Evolutionary conservation across 768 basidiomycete genomes (phyloP).

Genomic region (Pleurotus ostreatus): DNA sequence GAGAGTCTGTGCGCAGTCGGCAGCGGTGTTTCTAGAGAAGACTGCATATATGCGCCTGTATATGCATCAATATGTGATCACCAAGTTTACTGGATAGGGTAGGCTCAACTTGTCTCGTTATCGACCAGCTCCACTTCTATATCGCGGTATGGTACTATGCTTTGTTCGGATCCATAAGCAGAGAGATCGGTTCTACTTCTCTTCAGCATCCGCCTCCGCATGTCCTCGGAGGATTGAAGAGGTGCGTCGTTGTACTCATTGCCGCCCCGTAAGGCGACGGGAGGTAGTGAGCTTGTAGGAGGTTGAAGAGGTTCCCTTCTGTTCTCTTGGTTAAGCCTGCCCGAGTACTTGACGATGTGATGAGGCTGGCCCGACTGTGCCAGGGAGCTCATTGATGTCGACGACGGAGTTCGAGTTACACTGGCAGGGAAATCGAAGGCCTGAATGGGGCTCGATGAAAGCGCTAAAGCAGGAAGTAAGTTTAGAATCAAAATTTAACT

Average conservation of each 20-base stretch:
- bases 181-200: not conserved
- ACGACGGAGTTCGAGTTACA: no score
- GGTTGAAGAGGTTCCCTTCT: no score
- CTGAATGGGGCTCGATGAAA: no score
- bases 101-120: not conserved
- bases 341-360: no score
- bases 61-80: not conserved
- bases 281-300: no score
- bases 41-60: not conserved
- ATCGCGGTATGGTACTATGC: not conserved
- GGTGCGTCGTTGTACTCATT: not conserved
- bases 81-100: not conserved
- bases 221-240: not conserved
- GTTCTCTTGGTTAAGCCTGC: no score
- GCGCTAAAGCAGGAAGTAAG: no score
- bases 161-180: not conserved
- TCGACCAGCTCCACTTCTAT: not conserved
- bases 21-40: conserved; percentile 2
- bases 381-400: no score
- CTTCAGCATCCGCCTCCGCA: conserved; percentile 1
- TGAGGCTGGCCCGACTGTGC: no score
- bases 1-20: not conserved
- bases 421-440: no score
- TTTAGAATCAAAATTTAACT: no score
- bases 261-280: no score